Conservation (phyloP, 352 stramenopile genomes). For the Phytophthora litchii region DNA sequence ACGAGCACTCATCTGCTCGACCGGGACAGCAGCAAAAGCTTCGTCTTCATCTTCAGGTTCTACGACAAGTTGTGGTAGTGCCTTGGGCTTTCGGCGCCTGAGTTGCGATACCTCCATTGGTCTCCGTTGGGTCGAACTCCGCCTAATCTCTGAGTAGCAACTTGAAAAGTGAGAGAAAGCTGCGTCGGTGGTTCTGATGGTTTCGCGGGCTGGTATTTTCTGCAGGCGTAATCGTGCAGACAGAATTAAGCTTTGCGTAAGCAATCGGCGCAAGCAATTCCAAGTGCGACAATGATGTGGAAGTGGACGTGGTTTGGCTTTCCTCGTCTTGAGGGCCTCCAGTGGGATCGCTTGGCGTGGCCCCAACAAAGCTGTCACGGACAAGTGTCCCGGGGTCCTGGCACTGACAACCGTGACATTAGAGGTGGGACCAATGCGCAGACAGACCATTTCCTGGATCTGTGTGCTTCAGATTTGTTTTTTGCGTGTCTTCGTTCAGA, state of each 20-base stretch:
- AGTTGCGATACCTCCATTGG: conserved; percentile 3
- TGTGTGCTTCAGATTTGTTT: too few relatives aligned
- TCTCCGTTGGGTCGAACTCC: not conserved
- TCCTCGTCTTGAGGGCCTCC: too few relatives aligned
- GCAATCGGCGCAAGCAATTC: not conserved
- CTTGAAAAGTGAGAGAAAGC: not conserved
- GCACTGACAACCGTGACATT: too few relatives aligned
- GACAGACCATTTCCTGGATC: too few relatives aligned
- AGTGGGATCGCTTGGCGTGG: too few relatives aligned
- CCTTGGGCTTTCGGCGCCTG: conserved; percentile 24
- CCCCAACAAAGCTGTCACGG: too few relatives aligned
- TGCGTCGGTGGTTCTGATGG: not conserved
- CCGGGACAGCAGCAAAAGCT: conserved; percentile 21
- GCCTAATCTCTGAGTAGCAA: not conserved
- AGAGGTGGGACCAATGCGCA: too few relatives aligned
- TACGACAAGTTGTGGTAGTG: conserved; percentile 16
- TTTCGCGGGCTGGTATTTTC: not conserved
- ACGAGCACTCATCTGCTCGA: conserved; percentile 51
- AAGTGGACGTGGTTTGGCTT: not conserved
- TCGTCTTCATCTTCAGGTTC: conserved; percentile 29
- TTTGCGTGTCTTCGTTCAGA: too few relatives aligned
- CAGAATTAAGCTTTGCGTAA: not conserved
- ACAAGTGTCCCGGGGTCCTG: too few relatives aligned
- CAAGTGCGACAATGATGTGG: not conserved
- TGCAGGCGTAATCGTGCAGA: not conserved